Evolutionary conservation across 2,329 filamentous ascomycete species (phyloP), one percentile per base, ranked within the genome.

Genomic region (Gremmenia infestans): DNA sequence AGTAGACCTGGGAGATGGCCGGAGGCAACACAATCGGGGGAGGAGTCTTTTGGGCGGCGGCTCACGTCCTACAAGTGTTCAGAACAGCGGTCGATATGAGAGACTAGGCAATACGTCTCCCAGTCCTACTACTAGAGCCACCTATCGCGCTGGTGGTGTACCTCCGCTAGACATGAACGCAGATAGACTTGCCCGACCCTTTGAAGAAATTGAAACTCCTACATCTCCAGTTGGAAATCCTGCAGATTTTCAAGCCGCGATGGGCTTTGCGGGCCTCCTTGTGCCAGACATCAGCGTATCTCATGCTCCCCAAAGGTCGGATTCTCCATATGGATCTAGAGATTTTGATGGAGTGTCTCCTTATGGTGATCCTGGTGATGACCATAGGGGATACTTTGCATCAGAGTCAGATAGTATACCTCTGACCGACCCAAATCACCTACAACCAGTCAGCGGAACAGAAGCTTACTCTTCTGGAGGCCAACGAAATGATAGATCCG

Each of bases 401-500:
- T 53, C 64, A 1, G 67, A 85, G 59, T 84, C 82, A 6, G 83
- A 87, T 66, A 74, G 74, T 42, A 75, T 81, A 14, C 83, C 83
- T 25, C 73, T 87, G 50, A 87, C 83, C 1, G 78, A 83, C 62
- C 68, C 72, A 54, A 75, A 72, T 56, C 76, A 80, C 60, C 68
- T 85, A 45, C 78, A 83, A 59, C 81, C 82, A 45, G 80, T 84
- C 45, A 79, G 77, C 59, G 79, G 80, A 17, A 74, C 74, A 17
- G 48, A 54, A 54, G 56, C 52, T 36, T 56, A 63, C 19, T 69
- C 69, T 19, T 72, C 72, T 45, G 65, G 72, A 32, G 72, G 72
- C 43, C 73, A 75, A 59, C 69, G 72, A 42, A 74, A 77, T 57
- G 77, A 80, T 48, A 76, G 79, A 67, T 73, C 72, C 32, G 51